Evolutionary conservation across 2,329 filamentous ascomycete species (phyloP).

Genomic region (Fusarium sp.): DNA sequence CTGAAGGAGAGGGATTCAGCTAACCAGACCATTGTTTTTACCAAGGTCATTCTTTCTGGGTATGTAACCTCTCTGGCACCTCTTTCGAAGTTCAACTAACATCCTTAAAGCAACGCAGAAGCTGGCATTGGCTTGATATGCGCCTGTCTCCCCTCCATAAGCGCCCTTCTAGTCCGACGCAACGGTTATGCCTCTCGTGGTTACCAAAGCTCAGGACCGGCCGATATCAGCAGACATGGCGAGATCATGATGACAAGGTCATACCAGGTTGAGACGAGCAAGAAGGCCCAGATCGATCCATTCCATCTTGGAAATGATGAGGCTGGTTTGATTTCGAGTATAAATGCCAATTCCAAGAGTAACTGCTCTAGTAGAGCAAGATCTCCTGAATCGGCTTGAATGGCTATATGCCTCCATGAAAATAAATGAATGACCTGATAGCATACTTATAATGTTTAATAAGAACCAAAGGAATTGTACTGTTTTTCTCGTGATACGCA

Average conservation of each 20-base stretch:
- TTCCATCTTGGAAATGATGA: slow-evolving; percentile 40
- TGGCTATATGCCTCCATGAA: background rate
- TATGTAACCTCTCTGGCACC: background rate
- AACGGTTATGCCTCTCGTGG: slow-evolving; percentile 40
- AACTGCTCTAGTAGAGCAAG: slow-evolving; percentile 14
- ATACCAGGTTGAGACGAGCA: slow-evolving; percentile 43
- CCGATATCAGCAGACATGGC: slow-evolving; percentile 24
- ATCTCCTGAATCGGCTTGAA: slow-evolving; percentile 13
- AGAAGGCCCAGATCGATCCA: slow-evolving; percentile 10
- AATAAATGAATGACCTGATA: background rate
- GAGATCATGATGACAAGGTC: slow-evolving; percentile 48
- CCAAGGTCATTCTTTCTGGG: slow-evolving; percentile 36
- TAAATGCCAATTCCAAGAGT: slow-evolving; percentile 29
- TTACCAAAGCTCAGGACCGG: slow-evolving; percentile 30
- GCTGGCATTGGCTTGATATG: slow-evolving; percentile 34
- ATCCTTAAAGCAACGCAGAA: slow-evolving; percentile 30
- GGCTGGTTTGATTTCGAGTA: slow-evolving; percentile 33
- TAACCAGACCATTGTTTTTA: slow-evolving; percentile 34
- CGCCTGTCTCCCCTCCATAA: slow-evolving; percentile 35
- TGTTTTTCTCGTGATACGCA: background rate
- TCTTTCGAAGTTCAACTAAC: rapidly evolving
- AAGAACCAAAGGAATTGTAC: background rate
- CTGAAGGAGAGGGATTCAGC: slow-evolving; percentile 17
- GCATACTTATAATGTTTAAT: background rate
- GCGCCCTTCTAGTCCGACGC: slow-evolving; percentile 29